Evolutionary conservation across 2,329 filamentous ascomycete species (phyloP).

Genomic region (Curvularia lunata): DNA sequence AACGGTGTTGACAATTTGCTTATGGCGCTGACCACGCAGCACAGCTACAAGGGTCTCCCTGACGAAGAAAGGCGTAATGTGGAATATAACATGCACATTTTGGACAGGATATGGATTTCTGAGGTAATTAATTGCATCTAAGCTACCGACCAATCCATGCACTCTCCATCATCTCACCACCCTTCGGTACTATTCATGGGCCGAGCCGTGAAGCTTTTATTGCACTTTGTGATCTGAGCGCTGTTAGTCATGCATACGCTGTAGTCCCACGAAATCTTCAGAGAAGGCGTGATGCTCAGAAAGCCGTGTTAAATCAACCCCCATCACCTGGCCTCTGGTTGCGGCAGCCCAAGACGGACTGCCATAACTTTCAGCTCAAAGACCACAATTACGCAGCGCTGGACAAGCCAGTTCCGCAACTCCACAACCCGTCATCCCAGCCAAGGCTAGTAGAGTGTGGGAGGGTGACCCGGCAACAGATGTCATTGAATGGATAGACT

Average conservation of each 20-base stretch:
- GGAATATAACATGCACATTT: background rate
- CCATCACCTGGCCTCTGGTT: slow-evolving; percentile 62
- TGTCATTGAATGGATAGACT: slow-evolving; percentile 70
- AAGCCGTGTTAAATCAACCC: slow-evolving; percentile 74
- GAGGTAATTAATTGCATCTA: background rate
- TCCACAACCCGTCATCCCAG: slow-evolving; percentile 77
- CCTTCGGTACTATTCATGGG: background rate
- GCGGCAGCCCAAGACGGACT: slow-evolving; percentile 54
- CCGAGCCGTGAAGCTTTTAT: background rate
- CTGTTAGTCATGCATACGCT: slow-evolving; percentile 21
- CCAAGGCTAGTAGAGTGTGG: slow-evolving; percentile 67
- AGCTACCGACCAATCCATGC: background rate
- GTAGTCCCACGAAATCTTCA: slow-evolving; percentile 11
- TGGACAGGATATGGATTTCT: background rate
- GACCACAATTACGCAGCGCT: slow-evolving; percentile 64
- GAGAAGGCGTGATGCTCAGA: slow-evolving; percentile 57
- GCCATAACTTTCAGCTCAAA: slow-evolving; percentile 51
- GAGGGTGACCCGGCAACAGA: slow-evolving; percentile 72
- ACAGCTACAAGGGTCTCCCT: background rate
- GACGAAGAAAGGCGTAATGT: background rate
- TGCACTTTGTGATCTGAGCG: slow-evolving; percentile 3
- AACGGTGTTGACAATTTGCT: background rate
- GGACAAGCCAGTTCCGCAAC: slow-evolving; percentile 58
- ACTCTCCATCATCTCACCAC: no score
- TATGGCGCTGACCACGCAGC: background rate